Base-by-base conservation (phyloP, 2,329 filamentous ascomycete genomes). In the Hymenoscyphus fraxineus region DNA sequence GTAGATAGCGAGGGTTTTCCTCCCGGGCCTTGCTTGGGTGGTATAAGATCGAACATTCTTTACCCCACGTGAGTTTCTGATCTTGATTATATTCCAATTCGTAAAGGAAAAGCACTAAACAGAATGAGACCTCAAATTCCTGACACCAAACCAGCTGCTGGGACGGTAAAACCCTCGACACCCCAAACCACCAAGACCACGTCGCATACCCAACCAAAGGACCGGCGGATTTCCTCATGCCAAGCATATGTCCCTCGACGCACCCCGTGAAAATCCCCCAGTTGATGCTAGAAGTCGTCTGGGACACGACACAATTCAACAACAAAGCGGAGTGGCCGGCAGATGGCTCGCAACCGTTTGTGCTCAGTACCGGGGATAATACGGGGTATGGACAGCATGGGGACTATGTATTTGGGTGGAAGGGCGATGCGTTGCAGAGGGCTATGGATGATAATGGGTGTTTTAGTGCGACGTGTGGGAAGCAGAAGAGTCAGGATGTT, bases 341-440 rank as follows among this genome's bases (percentile, higher is more conserved):
- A 59, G 77, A 79, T 73, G 79, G 78, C 64, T 77, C 76, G 16
- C 78, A 78, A 68, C 78, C 78, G 4, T 79, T 79, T 70, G 70
- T 78, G 65, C 80, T 80, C 72, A 78, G 75, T 71, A 71, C 61
- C n/a, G 67, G 80, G 77, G 78, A 80, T 77, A 76, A 71, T 73
- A 78, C 78, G 51, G 81, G 81, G 44, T 76, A 80, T 22, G 80
- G 80, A 9, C 80, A 80, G 15, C 81, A 83, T 72, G 81, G 80
- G 35, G 81, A 83, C 71, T 83, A 83, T 71, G 73, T 83, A 66
- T 83, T 82, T 69, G 81, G 81, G 66, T 82, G 81, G 81, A 79
- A 82, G 71, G 79, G 76, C 64, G 76, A 82, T 70, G 74, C 78
- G 3, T 78, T 83, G 47, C 81, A 83, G 72, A 78, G 75, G 73